Evolutionary conservation across 352 stramenopile genomes (phyloP).

Genomic region (Phytophthora brassicae): DNA sequence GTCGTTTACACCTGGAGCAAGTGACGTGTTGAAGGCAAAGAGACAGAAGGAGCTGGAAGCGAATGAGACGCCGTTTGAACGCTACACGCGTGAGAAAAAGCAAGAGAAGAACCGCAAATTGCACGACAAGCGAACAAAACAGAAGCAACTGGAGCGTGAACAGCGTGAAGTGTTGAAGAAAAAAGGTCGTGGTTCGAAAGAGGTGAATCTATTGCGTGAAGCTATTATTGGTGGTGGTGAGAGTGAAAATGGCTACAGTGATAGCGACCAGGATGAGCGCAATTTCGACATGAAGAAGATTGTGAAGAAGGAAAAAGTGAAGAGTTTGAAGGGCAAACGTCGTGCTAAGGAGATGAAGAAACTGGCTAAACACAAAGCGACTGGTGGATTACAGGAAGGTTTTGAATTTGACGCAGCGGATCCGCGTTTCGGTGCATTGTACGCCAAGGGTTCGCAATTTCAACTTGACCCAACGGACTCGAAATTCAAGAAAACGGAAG

Average conservation of each 20-base stretch:
- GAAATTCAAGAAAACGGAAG: slow-evolving; percentile 84
- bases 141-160: slow-evolving; percentile 66
- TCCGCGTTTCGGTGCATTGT: slow-evolving; percentile 74
- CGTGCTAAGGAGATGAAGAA: slow-evolving; percentile 81
- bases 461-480: slow-evolving; percentile 83
- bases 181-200: slow-evolving; percentile 45
- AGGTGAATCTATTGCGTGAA: slow-evolving; percentile 59
- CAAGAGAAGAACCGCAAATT: slow-evolving; percentile 83
- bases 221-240: slow-evolving; percentile 49
- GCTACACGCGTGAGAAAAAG: slow-evolving; percentile 86
- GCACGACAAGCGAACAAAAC: slow-evolving; percentile 67
- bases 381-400: slow-evolving; percentile 61
- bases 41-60: slow-evolving; percentile 73
- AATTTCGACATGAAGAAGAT: slow-evolving; percentile 90
- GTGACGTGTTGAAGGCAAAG: slow-evolving; percentile 75
- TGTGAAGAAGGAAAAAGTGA: slow-evolving; percentile 64
- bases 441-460: slow-evolving; percentile 76
- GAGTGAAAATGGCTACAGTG: slow-evolving; percentile 29
- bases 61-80: slow-evolving; percentile 84
- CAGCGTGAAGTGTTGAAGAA: slow-evolving; percentile 72
- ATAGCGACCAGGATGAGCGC: slow-evolving; percentile 51
- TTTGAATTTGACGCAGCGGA: slow-evolving; percentile 80
- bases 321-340: slow-evolving; percentile 78
- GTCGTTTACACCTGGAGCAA: slow-evolving; percentile 72
- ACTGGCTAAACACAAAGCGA: slow-evolving; percentile 46